Conservation (phyloP, 1,139 yeast genomes). For the Suhomyces panamericanus region DNA sequence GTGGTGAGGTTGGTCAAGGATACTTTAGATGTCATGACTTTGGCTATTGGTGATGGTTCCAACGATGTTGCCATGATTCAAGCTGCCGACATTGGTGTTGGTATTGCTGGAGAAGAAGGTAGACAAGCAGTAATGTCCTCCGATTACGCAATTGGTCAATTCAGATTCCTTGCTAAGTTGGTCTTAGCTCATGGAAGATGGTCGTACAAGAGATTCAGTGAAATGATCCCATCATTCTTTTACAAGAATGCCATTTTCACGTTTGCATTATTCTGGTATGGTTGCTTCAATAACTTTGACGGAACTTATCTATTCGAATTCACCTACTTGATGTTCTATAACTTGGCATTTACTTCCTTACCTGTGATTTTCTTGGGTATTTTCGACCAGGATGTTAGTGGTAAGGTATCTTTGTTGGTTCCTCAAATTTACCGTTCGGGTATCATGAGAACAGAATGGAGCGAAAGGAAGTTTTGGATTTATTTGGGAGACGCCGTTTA, state of each 20-base stretch:
- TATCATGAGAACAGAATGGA: constrained; percentile 80
- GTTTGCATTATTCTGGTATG: constrained; percentile 89
- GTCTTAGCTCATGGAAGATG: constrained; percentile 93
- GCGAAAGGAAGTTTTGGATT: constrained; percentile 72
- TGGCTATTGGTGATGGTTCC: constrained; percentile 97
- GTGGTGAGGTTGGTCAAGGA: constrained; percentile 84
- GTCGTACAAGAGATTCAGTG: constrained; percentile 89
- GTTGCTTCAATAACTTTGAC: constrained; percentile 80
- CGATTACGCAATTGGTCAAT: constrained; percentile 95
- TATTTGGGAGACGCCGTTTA: constrained; percentile 87
- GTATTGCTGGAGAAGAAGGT: constrained; percentile 98
- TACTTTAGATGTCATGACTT: constrained; percentile 79
- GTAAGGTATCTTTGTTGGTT: constrained; percentile 76
- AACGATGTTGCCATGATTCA: constrained; percentile 99
- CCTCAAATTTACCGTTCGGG: constrained; percentile 90
- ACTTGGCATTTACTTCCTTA: constrained; percentile 90
- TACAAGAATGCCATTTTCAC: constrained; percentile 91
- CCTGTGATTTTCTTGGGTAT: constrained; percentile 91
- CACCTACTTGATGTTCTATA: constrained; percentile 89
- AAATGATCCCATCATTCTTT: constrained; percentile 92
- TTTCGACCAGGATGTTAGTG: constrained; percentile 90
- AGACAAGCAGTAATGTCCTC: constrained; percentile 98
- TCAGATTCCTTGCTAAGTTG: constrained; percentile 76
- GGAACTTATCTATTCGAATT: constrained; percentile 91
- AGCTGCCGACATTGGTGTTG: constrained; percentile 96